These are phyloP conservation scores for Tulasnella sp. DNA, from an alignment of 768 basidiomycete species.

Conservation along the genomic window DNA sequence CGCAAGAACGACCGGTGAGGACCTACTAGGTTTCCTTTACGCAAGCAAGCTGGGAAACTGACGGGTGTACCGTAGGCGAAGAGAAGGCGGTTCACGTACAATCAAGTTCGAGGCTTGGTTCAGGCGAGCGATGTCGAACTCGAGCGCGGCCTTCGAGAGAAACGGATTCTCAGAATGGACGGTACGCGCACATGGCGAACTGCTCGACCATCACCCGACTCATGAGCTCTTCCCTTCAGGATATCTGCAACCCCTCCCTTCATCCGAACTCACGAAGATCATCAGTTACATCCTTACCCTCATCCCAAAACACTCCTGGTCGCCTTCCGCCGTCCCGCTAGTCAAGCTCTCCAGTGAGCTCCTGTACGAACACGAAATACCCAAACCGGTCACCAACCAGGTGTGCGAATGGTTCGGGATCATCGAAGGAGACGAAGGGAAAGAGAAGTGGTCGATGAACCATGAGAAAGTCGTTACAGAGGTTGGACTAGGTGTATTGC, in stretches of 20 bases:
- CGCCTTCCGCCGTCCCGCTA: slow-evolving; percentile 40
- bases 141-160: slow-evolving; percentile 46
- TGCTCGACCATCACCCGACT: not conserved
- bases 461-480: slow-evolving; percentile 50
- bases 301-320: slow-evolving; percentile 42
- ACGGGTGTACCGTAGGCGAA: slow-evolving; percentile 22
- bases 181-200: slow-evolving; percentile 31
- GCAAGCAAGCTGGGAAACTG: too few relatives aligned
- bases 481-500: slow-evolving; percentile 63
- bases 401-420: slow-evolving; percentile 78
- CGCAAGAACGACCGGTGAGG: too few relatives aligned
- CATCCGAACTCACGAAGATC: slow-evolving; percentile 51
- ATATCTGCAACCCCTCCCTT: slow-evolving; percentile 60
- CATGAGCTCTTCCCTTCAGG: slow-evolving; percentile 31
- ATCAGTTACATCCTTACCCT: slow-evolving; percentile 70
- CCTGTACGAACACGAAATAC: slow-evolving; percentile 61
- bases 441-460: slow-evolving; percentile 57
- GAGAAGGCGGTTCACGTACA: slow-evolving; percentile 38
- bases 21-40: too few relatives aligned
- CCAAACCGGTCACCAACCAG: slow-evolving; percentile 47
- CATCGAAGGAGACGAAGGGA: slow-evolving; percentile 25
- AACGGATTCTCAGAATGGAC: slow-evolving; percentile 59
- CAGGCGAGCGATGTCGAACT: slow-evolving; percentile 81
- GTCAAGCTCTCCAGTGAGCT: slow-evolving; percentile 44
- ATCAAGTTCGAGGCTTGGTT: slow-evolving; percentile 48